These are phyloP conservation scores for Penicillium desertorum DNA, from an alignment of 495 filamentous ascomycete species.

Conservation along the genomic window DNA sequence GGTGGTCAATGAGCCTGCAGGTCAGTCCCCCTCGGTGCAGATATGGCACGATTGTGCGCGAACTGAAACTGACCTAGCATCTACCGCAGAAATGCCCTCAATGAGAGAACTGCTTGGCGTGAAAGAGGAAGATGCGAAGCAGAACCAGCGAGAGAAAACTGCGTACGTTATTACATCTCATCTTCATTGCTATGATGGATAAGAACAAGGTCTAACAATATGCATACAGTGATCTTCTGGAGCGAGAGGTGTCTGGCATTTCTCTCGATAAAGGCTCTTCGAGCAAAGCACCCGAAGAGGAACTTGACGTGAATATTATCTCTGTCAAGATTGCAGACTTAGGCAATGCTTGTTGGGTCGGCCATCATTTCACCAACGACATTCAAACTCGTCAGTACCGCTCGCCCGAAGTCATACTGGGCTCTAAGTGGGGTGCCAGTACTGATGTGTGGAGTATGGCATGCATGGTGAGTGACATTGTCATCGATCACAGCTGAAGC, in stretches of 20 bases:
- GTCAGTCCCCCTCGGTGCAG: slow-evolving; percentile 46
- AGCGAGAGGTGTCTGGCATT: slow-evolving; percentile 90
- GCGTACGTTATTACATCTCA: slow-evolving; percentile 60
- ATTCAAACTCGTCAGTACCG: slow-evolving; percentile 98
- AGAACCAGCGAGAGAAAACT: slow-evolving; percentile 89
- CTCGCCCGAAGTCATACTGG: slow-evolving; percentile 95
- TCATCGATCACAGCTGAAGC: background rate
- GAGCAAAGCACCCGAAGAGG: slow-evolving; percentile 40
- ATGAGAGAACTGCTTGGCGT: slow-evolving; percentile 63
- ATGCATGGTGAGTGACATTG: slow-evolving; percentile 71
- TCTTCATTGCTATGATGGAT: background rate
- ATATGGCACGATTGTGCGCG: background rate
- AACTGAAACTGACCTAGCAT: slow-evolving; percentile 8
- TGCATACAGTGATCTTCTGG: slow-evolving; percentile 72
- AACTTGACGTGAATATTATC: slow-evolving; percentile 70
- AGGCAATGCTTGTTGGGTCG: slow-evolving; percentile 97
- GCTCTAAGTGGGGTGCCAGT: slow-evolving; percentile 96
- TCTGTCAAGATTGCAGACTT: slow-evolving; percentile 99
- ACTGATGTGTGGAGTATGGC: slow-evolving; percentile 99
- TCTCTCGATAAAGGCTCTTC: slow-evolving; percentile 76
- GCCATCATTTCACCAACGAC: slow-evolving; percentile 98
- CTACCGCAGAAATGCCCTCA: slow-evolving; percentile 41
- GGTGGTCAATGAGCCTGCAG: slow-evolving; percentile 68
- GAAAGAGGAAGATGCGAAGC: slow-evolving; percentile 65
- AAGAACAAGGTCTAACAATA: slow-evolving; percentile 5